phyloP scores from a whole-genome alignment of 768 basidiomycete genomes.

The Lactarius vividus region DNA sequence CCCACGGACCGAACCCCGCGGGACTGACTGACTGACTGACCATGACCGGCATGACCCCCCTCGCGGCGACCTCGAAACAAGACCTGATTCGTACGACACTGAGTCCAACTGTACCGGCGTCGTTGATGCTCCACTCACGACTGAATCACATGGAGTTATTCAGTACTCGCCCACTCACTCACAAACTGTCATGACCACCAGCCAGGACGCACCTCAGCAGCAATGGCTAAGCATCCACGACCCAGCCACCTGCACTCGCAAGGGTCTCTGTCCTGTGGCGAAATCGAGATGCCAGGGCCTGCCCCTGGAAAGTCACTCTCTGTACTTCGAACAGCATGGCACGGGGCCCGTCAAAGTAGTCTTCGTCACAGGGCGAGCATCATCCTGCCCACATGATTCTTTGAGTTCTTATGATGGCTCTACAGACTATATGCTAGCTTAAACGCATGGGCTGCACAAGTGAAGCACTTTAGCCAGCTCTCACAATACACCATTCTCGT shows the following conservation, averaged over 20 bases:
- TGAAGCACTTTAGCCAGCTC: constrained; percentile 55
- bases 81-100: too few relatives aligned
- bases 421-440: constrained; percentile 57
- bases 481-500: constrained; percentile 61
- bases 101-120: too few relatives aligned
- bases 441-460: constrained; percentile 65
- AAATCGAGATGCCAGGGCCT: constrained; percentile 43
- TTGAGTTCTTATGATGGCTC: too few relatives aligned
- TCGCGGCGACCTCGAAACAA: too few relatives aligned
- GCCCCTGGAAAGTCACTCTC: constrained; percentile 60
- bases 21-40: too few relatives aligned
- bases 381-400: neutral
- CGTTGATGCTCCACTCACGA: too few relatives aligned
- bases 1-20: too few relatives aligned
- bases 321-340: constrained; percentile 78
- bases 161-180: neutral
- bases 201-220: neutral
- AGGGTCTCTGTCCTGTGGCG: constrained; percentile 76
- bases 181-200: neutral
- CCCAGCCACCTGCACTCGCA: constrained; percentile 57
- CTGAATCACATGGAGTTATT: neutral
- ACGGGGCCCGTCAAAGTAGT: constrained; percentile 60
- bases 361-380: constrained; percentile 68
- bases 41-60: too few relatives aligned
- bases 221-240: constrained; percentile 51